Conservation (phyloP, 2,329 filamentous ascomycete genomes). For the Aspergillus clavatus region DNA sequence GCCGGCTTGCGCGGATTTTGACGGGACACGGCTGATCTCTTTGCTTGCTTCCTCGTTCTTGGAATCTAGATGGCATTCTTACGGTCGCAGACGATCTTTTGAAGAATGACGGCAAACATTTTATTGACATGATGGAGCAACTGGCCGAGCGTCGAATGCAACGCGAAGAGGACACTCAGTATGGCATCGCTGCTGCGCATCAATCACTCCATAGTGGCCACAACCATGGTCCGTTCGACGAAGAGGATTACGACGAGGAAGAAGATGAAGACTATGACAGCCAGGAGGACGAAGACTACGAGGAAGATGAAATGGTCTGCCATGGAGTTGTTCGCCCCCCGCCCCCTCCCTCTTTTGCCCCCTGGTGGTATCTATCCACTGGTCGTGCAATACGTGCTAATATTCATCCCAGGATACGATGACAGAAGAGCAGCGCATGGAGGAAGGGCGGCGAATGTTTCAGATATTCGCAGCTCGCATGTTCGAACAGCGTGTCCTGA, state of each 20-base stretch:
- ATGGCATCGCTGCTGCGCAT: constrained; percentile 57
- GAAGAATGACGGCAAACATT: constrained; percentile 98
- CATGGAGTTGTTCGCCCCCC: constrained; percentile 9
- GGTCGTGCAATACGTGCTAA: constrained; percentile 27
- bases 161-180: constrained; percentile 83
- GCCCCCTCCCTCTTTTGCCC: too few relatives aligned
- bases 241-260: constrained; percentile 67
- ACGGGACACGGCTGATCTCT: constrained; percentile 34
- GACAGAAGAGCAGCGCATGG: constrained; percentile 98
- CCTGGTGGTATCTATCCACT: constrained; percentile 3
- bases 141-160: constrained; percentile 96
- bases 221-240: constrained; percentile 70
- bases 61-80: constrained; percentile 75
- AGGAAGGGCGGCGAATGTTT: constrained; percentile 97
- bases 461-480: constrained; percentile 98
- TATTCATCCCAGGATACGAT: constrained; percentile 69
- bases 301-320: constrained; percentile 61
- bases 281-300: constrained; percentile 61
- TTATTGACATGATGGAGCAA: constrained; percentile 99
- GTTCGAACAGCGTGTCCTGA: constrained; percentile 96
- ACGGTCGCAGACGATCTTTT: constrained; percentile 97
- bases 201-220: constrained; percentile 63
- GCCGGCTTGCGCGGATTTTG: constrained; percentile 2
- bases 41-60: constrained; percentile 39
- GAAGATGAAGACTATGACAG: constrained; percentile 66